Evolutionary conservation across 768 basidiomycete species (phyloP).

Genomic region (Tricholoma matsutake): DNA sequence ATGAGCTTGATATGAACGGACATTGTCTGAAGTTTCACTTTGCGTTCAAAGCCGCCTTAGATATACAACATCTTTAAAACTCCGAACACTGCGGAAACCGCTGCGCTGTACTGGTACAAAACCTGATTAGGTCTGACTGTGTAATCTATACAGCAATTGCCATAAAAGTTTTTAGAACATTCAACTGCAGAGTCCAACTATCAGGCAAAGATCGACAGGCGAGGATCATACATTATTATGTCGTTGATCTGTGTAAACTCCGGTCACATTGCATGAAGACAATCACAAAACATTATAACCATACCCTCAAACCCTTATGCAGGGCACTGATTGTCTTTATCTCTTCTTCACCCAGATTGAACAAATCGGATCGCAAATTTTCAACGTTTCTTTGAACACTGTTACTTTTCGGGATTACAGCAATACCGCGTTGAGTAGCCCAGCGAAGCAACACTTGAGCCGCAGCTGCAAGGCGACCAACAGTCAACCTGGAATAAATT

Average conservation of each 20-base stretch:
- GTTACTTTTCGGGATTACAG: constrained; percentile 75
- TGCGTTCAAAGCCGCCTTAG: neutral
- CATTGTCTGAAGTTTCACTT: constrained; percentile 31
- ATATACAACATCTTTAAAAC: constrained; percentile 9
- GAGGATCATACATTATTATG: no score
- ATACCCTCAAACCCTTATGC: constrained; percentile 61
- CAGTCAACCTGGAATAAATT: neutral
- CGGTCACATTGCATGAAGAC: neutral
- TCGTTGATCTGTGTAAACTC: no score
- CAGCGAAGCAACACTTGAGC: constrained; percentile 78
- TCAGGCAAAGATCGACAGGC: neutral
- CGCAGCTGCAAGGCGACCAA: constrained; percentile 33
- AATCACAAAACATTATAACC: constrained; percentile 17
- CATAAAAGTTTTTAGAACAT: neutral
- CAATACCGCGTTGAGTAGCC: constrained; percentile 72
- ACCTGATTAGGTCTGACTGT: neutral
- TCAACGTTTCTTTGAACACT: constrained; percentile 41
- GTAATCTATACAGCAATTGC: neutral
- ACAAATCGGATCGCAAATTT: constrained; percentile 43
- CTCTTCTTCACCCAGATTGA: constrained; percentile 55
- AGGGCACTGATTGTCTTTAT: constrained; percentile 54
- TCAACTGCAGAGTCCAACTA: neutral
- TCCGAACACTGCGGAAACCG: constrained; percentile 18
- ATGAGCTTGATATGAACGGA: constrained; percentile 64
- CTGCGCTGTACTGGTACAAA: constrained; percentile 5